A percentile compares a stretch with the other conserved stretches of the same genome.
Conservation (phyloP, 1,139 yeast species). For the Hyphopichia buzzinii region DNA sequence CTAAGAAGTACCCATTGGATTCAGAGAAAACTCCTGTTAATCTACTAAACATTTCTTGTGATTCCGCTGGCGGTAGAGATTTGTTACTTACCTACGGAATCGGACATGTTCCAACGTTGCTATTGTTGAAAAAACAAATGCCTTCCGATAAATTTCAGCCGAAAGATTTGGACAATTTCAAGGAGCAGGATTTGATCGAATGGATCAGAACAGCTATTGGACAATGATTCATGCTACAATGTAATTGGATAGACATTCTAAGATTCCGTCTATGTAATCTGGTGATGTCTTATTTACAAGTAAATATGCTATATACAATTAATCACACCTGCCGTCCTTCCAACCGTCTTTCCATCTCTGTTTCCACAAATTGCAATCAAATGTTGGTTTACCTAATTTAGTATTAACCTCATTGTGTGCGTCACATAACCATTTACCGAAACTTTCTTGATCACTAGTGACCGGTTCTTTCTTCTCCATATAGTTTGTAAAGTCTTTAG, state of each 20-base stretch:
- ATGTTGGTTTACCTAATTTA: constrained; percentile 79
- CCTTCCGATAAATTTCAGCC: constrained; percentile 54
- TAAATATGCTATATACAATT: constrained; percentile 1
- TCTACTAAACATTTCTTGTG: constrained; percentile 70
- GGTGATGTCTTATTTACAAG: not conserved
- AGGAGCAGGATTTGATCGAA: constrained; percentile 50
- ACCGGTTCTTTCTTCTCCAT: constrained; percentile 60
- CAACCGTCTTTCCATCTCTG: constrained; percentile 88
- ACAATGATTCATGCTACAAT: too few species aligned
- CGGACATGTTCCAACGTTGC: constrained; percentile 59
- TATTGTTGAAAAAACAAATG: constrained; percentile 65
- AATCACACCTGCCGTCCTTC: constrained; percentile 46
- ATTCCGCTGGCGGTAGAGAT: constrained; percentile 60
- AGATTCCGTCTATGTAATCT: not conserved
- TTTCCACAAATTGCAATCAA: constrained; percentile 88
- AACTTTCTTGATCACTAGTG: constrained; percentile 68
- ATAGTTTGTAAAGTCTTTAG: constrained; percentile 74
- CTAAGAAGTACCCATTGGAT: constrained; percentile 44
- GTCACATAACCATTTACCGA: constrained; percentile 90
- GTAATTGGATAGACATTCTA: too few species aligned
- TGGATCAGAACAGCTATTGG: constrained; percentile 42
- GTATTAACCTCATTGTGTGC: constrained; percentile 91
- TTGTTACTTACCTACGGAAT: constrained; percentile 60
- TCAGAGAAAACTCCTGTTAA: constrained; percentile 37
- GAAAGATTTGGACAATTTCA: constrained; percentile 36